Percentiles rank a stretch among this genome's conserved stretches.
phyloP scores from a whole-genome alignment of 345 rosid genomes.

The Sapria himalayana region DNA sequence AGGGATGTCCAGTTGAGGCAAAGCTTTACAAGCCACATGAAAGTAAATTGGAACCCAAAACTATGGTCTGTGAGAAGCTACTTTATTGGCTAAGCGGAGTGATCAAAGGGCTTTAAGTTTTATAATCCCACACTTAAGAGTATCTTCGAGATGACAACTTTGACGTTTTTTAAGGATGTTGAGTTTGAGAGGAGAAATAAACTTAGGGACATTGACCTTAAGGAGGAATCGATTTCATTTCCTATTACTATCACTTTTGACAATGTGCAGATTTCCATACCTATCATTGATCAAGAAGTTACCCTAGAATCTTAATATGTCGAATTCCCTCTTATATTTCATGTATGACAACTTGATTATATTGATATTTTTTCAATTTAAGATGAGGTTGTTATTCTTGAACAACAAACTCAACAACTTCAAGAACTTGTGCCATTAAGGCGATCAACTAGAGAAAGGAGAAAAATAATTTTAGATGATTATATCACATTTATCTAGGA shows the following conservation, averaged over 20 bases:
- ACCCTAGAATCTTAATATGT: neutral
- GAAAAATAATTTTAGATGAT: neutral
- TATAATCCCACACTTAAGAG: no score
- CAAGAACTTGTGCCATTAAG: neutral
- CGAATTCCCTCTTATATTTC: no score
- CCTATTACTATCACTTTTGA: neutral
- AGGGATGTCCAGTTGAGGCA: neutral
- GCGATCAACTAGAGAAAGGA: conserved; percentile 3
- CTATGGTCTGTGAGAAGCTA: neutral
- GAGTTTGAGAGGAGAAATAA: neutral
- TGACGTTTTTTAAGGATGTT: neutral
- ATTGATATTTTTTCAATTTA: neutral
- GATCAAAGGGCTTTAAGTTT: no score
- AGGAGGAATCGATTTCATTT: neutral
- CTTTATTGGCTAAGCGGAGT: no score
- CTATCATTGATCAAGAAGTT: neutral
- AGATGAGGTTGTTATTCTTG: neutral
- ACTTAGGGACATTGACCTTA: neutral
- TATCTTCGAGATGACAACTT: neutral
- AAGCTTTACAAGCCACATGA: no score
- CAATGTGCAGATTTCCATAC: no score
- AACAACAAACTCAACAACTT: neutral
- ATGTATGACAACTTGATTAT: no score
- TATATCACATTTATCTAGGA: conserved; percentile 1
- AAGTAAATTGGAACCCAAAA: neutral